Base-by-base conservation (phyloP, 495 filamentous ascomycete genomes). In the Hypoxylon trugodes region DNA sequence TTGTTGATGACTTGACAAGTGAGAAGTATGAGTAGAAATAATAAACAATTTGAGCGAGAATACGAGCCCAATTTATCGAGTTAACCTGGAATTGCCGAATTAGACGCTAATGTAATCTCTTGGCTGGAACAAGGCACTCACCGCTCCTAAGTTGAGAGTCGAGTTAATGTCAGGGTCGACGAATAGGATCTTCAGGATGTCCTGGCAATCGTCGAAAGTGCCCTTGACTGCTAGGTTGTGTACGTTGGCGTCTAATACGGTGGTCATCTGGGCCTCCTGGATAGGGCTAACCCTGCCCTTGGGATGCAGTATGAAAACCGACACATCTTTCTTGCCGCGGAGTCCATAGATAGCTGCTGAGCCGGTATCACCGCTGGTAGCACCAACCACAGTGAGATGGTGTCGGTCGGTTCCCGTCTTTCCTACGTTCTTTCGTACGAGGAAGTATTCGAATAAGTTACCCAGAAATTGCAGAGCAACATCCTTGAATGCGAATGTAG, bases 341-440 rank as follows among this genome's bases (percentile, higher is more conserved):
- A 98, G 82, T n/a, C 95, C 95, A 71, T 97, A 97, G 61, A 98
- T 97, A 13, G 95, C 95, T 1, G 95, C 95, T 3, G 90, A 94
- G 0, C 95, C 95, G 46, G 95, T 97, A 45, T 98, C 95, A 43
- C 95, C 95, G 71, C 87, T 92, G 2, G 95, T 98, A 4, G 95
- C 94, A 15, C 95, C 92, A 57, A 97, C 85, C 13, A 97, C 92
- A 0, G 92, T 95, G 49, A 97, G 79, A 70, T 96, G 94, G 65
- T 97, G 87, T 66, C 92, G 81, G 56, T 93, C 84, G 69, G 76
- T 78, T 6, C 85, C 86, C n/a, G 75, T 69, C 78, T 92, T 93
- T 33, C 87, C 87, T 63, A 84, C 59, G 65, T 98, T 98, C 74
- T 87, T 86, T 28, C 93, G 82, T 6, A 91, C 84, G 2, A 98